Evolutionary conservation across 495 filamentous ascomycete species (phyloP), one percentile per base, ranked within the genome.

Genomic region (Tuber aestivum): DNA sequence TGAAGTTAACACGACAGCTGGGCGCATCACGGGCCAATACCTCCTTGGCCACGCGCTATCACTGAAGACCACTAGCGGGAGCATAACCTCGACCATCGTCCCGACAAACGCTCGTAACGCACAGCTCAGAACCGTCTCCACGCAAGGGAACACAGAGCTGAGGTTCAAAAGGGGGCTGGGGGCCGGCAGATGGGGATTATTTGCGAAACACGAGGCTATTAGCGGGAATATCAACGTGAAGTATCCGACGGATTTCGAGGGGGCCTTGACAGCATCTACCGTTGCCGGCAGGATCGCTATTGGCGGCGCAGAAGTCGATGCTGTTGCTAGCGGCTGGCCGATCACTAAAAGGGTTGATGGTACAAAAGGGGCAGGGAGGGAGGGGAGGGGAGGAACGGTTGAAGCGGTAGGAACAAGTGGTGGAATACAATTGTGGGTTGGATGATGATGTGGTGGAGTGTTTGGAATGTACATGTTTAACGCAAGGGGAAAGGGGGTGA

Each of bases 211-310:
- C 21, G 65, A 37, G 6, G 48, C 70, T 21, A 41, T 70, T 5
- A 72, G 70, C 42, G 77, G 77, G 38, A 18, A 32, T 23, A 48
- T 78, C 21, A 73, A 48, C 16, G 70, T 78, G 37, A 48, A 65
- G 61, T 70, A 76, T 44, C 70, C 77, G 41, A 35, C 12, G 12
- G 77, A 78, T 48, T 78, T 74, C 65, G 77, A 78, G 70, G 77
- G 77, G 16, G 65, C 70, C 3, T 71, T 76, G 38, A 70, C 41
- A 0, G 77, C 70, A 41, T 61, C 61, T 41, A 78, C 74, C 18
- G 48, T 78, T 44, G 40, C 70, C 42, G 77, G 77, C 35, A 69
- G 48, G 20, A 75, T 78, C 37, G 70, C 21, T 3, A n/a, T 78
- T 9, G 42, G 37, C 0, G 76, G 76, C 44, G 38, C 45, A 3